A percentile compares a stretch with the other conserved stretches of the same genome.
Conservation (phyloP, 352 stramenopile species). For the Phytopythium sindhum region DNA sequence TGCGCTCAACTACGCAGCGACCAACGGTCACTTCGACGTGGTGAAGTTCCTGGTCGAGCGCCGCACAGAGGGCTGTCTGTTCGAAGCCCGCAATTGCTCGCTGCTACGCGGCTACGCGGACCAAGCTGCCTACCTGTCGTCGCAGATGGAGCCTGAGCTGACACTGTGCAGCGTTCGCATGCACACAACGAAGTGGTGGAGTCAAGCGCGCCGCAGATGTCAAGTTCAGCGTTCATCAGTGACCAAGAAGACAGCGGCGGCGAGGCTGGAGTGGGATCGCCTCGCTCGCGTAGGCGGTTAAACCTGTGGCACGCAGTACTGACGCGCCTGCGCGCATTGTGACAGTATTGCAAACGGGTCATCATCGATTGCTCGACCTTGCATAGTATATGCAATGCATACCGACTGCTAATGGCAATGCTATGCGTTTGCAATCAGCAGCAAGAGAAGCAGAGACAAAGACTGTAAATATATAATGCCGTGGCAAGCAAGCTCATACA, state of each 20-base stretch:
- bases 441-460: neutral
- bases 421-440: no score
- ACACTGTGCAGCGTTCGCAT: slow-evolving; percentile 17
- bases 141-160: slow-evolving; percentile 28
- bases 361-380: no score
- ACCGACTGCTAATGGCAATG: no score
- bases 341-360: no score
- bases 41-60: slow-evolving; percentile 26
- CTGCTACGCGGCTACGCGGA: slow-evolving; percentile 23
- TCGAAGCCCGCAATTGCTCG: slow-evolving; percentile 26
- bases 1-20: slow-evolving; percentile 23
- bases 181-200: neutral
- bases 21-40: slow-evolving; percentile 20
- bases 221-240: slow-evolving; percentile 8
- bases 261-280: neutral
- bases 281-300: neutral
- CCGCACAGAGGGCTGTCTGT: slow-evolving; percentile 30
- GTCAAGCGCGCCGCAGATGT: slow-evolving; percentile 11
- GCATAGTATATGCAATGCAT: no score
- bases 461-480: neutral
- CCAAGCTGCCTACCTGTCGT: slow-evolving; percentile 20
- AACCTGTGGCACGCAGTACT: neutral
- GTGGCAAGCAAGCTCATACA: neutral
- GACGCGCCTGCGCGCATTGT: neutral
- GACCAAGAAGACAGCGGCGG: slow-evolving; percentile 3